Percentiles rank a stretch among this genome's conserved stretches.
These are phyloP conservation scores for Spergularia bocconei DNA, from an alignment of 148 eudicot genomes.

Conservation along the genomic window DNA sequence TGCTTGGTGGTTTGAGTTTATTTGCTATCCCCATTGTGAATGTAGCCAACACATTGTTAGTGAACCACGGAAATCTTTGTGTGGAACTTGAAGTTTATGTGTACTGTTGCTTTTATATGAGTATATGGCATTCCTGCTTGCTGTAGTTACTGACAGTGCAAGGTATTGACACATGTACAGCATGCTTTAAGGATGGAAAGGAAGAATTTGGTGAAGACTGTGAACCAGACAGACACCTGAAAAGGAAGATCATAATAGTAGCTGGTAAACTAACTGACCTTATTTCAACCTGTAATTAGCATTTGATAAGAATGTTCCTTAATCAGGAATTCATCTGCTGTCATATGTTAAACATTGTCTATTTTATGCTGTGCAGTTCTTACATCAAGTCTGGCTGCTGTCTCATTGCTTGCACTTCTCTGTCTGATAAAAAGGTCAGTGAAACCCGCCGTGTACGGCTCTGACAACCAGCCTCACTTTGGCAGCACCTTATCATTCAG, in stretches of 20 bases:
- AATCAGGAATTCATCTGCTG: neutral
- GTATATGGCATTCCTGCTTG: too few relatives aligned
- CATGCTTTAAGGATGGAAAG: constrained; percentile 63
- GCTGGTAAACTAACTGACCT: constrained; percentile 42
- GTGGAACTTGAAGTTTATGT: too few relatives aligned
- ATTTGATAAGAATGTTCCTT: too few relatives aligned
- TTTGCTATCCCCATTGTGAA: too few relatives aligned
- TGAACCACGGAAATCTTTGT: too few relatives aligned
- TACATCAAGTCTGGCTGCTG: constrained; percentile 37
- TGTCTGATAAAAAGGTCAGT: constrained; percentile 49
- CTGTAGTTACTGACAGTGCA: neutral
- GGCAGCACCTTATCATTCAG: constrained; percentile 41
- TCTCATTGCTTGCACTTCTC: constrained; percentile 44
- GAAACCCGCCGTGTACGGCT: constrained; percentile 30
- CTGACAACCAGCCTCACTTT: constrained; percentile 34
- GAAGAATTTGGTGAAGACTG: constrained; percentile 52
- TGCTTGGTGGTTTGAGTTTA: too few relatives aligned
- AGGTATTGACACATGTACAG: constrained; percentile 25
- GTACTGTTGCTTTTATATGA: neutral
- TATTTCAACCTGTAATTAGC: neutral
- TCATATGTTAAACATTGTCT: neutral
- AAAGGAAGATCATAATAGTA: constrained; percentile 42
- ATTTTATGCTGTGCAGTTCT: constrained; percentile 39
- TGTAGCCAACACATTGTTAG: too few relatives aligned
- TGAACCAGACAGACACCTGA: constrained; percentile 29